Base-by-base conservation (phyloP, 2,329 filamentous ascomycete genomes). In the Fusarium sp. region DNA sequence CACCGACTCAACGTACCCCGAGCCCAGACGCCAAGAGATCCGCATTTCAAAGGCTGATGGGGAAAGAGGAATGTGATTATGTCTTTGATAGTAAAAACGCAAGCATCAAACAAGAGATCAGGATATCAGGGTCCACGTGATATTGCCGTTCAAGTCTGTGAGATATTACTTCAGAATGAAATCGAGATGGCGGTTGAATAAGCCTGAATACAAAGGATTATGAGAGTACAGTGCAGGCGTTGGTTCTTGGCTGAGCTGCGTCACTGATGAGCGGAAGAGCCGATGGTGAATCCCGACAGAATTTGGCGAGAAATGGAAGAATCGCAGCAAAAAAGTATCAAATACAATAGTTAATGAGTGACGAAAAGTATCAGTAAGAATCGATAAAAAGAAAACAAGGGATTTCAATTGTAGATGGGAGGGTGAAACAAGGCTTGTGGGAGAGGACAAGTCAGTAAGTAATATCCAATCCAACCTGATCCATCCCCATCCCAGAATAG, bases 1-100 rank as follows among this genome's bases (percentile, higher is more conserved):
- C 29, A 85, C 82, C 4, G 85, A 85, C 71, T 86, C 84, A 51
- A 78, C 73, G 34, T 77, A 75, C 49, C 77, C 74, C n/a, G 76
- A 73, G 46, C 77, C 73, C 32, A 79, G 45, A 30, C 70, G 68
- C 77, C 75, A 79, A 48, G 74, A 75, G 60, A 79, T 63, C 42
- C 67, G 75, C 79, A 80, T 75, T 51, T 49, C 57, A 42, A 57
- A 53, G 18, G 32, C 24, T 48, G 58, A 27, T 52, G 12, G 18
- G 18, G 29, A 61, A 49, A 41, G 34, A 34, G 47, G 51, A 47
- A 30, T 6, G 32, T 45, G 40, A 41, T 66, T 66, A 61, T 61
- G 45, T 32, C 29, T 49, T 66, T 32, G 44, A 54, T 42, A 59
- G 37, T 29, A 47, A 52, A 34, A 59, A 44, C 40, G 45, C 40